These are phyloP conservation scores for Monosporascus cannonballus DNA, from an alignment of 2,329 filamentous ascomycete genomes.

Conservation along the genomic window DNA sequence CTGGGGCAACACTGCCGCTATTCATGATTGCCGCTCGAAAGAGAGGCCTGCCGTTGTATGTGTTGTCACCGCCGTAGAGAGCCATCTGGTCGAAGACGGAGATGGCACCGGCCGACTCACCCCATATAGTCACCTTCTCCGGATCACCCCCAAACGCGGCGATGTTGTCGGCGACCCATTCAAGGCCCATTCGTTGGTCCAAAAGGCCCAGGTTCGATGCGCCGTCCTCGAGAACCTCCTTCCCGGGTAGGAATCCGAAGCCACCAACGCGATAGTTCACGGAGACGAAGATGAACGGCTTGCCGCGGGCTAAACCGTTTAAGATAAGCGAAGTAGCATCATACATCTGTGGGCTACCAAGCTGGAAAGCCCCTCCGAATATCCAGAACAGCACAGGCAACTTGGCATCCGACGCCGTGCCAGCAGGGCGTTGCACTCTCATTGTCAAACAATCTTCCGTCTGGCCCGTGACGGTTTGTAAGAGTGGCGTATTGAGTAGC, in stretches of 20 bases:
- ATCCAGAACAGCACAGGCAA: conserved; percentile 68
- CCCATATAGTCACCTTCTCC: conserved; percentile 73
- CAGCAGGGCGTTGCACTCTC: conserved; percentile 52
- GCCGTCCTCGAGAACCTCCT: conserved; percentile 61
- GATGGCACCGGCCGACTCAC: conserved; percentile 65
- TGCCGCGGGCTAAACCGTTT: conserved; percentile 38
- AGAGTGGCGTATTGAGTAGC: conserved; percentile 49
- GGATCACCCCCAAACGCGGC: conserved; percentile 73
- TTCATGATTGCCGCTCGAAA: conserved; percentile 78
- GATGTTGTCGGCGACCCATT: conserved; percentile 77
- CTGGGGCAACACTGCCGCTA: conserved; percentile 58
- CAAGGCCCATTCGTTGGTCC: conserved; percentile 64
- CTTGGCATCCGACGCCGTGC: conserved; percentile 46
- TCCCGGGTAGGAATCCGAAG: conserved; percentile 68
- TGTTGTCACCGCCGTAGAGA: conserved; percentile 65
- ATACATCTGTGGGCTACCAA: conserved; percentile 40
- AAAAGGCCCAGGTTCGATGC: conserved; percentile 65
- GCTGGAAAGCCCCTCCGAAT: conserved; percentile 60
- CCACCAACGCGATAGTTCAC: conserved; percentile 73
- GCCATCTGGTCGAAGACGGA: conserved; percentile 73
- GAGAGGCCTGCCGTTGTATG: conserved; percentile 66
- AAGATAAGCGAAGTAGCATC: conserved; percentile 42
- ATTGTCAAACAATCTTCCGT: conserved; percentile 61
- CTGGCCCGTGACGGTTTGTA: conserved; percentile 47
- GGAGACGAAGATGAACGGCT: conserved; percentile 68